Percentiles rank a stretch among this genome's conserved stretches.
Conservation (phyloP, 495 filamentous ascomycete genomes). For the Rhizodiscina lignyota region DNA sequence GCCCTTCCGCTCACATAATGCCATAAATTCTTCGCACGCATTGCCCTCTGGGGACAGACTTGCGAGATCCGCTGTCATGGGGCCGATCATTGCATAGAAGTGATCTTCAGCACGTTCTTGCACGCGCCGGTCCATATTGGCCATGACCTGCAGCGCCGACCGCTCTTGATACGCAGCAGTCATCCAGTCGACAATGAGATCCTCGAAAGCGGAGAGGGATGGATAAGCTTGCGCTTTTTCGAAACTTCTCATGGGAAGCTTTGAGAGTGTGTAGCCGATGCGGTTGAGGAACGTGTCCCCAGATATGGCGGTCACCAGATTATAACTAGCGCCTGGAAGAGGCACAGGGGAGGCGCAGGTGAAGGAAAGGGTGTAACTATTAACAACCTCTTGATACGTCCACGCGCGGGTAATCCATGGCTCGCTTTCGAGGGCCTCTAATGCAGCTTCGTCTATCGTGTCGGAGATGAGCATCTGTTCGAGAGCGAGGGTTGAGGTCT, state of each 20-base stretch:
- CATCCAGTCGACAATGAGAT: constrained; percentile 9
- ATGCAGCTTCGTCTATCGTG: neutral
- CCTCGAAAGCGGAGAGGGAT: constrained; percentile 10
- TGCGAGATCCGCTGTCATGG: too few relatives aligned
- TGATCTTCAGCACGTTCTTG: constrained; percentile 3
- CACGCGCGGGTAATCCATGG: constrained; percentile 10
- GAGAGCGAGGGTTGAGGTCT: constrained; percentile 2
- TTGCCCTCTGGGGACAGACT: too few relatives aligned
- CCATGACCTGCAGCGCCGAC: constrained; percentile 9
- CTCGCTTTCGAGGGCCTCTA: constrained; percentile 7
- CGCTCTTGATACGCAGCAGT: constrained; percentile 7
- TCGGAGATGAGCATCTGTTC: constrained; percentile 1
- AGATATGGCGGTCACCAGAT: too few relatives aligned
- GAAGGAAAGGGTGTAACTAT: too few relatives aligned
- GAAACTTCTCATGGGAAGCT: neutral
- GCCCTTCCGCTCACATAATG: too few relatives aligned
- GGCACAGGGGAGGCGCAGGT: too few relatives aligned
- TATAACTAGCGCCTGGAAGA: too few relatives aligned
- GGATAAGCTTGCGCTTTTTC: constrained; percentile 3
- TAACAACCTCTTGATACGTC: constrained; percentile 16
- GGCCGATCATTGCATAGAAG: constrained; percentile 9
- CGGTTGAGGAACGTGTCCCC: constrained; percentile 6
- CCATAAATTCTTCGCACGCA: too few relatives aligned
- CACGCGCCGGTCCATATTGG: constrained; percentile 9
- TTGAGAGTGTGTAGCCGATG: constrained; percentile 4